phyloP scores from a whole-genome alignment of 305 asterid species.

The Fraxinus baroniana region DNA sequence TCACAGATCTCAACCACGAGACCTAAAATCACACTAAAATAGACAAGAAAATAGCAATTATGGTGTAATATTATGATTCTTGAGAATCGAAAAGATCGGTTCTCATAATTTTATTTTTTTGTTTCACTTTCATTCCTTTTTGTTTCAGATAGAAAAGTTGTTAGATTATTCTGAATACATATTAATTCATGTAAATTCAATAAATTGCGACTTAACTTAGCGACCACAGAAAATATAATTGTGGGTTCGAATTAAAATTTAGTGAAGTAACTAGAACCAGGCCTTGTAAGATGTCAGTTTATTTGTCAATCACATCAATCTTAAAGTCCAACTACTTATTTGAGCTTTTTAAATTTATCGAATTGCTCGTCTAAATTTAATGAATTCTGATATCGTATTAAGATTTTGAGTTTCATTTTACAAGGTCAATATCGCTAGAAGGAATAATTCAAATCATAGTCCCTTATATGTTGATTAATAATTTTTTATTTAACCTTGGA shows the following conservation, averaged over 20 bases:
- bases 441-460: background rate
- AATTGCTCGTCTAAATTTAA: background rate
- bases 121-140: background rate
- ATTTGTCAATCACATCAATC: background rate
- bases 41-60: background rate
- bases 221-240: background rate
- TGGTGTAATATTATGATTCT: background rate
- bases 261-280: background rate
- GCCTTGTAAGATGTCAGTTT: background rate
- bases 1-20: background rate
- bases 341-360: no score
- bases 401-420: background rate
- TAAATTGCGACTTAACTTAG: background rate
- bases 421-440: background rate
- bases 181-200: background rate
- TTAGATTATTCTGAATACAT: background rate
- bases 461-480: background rate
- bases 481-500: background rate
- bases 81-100: background rate
- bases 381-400: no score
- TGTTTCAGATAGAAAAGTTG: background rate
- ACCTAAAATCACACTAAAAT: no score
- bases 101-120: background rate
- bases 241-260: background rate
- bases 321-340: background rate